phyloP scores from a whole-genome alignment of 129 eudicot species.

The Artemisia annua region DNA sequence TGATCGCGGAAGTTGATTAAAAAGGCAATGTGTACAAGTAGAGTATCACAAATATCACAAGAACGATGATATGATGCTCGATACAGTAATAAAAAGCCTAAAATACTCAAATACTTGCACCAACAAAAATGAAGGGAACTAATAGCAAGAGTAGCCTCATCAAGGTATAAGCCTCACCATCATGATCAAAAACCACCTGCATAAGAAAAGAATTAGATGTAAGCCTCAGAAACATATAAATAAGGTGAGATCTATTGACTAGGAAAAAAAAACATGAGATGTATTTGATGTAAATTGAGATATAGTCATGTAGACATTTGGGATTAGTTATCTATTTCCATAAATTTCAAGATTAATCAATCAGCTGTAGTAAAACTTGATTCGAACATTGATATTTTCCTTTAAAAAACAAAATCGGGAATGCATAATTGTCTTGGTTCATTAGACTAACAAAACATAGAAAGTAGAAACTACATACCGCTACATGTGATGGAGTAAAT shows the following conservation, averaged over 20 bases:
- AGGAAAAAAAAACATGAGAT: constrained; percentile 6
- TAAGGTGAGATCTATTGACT: background rate
- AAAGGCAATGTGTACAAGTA: constrained; percentile 7
- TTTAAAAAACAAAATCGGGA: constrained; percentile 4
- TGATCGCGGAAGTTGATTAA: background rate
- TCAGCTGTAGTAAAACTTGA: background rate
- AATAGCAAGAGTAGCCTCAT: constrained; percentile 21
- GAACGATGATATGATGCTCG: constrained; percentile 12
- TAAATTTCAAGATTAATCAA: constrained; percentile 6
- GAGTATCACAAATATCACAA: constrained; percentile 10
- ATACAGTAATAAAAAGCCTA: background rate
- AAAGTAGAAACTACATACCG: constrained; percentile 51
- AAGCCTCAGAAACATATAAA: constrained; percentile 23
- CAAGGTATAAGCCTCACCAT: constrained; percentile 60
- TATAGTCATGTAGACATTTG: background rate
- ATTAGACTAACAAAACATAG: background rate
- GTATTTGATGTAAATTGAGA: constrained; percentile 1
- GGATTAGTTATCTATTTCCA: constrained; percentile 1
- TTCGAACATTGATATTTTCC: background rate
- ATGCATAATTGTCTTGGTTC: constrained; percentile 12
- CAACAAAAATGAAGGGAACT: constrained; percentile 10
- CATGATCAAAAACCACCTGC: constrained; percentile 99
- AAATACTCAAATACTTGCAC: constrained; percentile 6
- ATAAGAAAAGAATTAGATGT: constrained; percentile 21
- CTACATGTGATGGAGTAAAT: constrained; percentile 90